Conservation (phyloP, 2,329 filamentous ascomycete genomes). For the Claviceps sp. region DNA sequence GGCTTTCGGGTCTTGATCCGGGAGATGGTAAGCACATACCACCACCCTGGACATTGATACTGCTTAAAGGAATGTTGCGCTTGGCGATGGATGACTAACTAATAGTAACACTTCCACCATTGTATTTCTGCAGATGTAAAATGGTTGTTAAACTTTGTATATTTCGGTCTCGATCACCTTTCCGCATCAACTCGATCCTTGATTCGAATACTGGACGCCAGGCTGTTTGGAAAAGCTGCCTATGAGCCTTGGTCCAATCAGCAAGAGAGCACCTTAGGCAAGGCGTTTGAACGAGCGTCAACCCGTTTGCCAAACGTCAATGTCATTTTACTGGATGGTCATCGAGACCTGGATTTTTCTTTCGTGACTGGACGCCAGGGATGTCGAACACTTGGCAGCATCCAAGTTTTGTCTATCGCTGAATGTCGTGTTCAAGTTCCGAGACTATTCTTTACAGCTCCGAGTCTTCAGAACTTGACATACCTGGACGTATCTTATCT, state of each 20-base stretch:
- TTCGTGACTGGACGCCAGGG: constrained; percentile 16
- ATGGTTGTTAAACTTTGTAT: constrained; percentile 36
- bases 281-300: constrained; percentile 26
- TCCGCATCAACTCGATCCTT: constrained; percentile 27
- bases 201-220: constrained; percentile 34
- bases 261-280: constrained; percentile 19
- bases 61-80: too few relatives aligned
- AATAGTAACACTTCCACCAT: background rate
- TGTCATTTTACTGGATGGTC: constrained; percentile 35
- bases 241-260: constrained; percentile 29
- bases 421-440: constrained; percentile 27
- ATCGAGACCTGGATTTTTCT: constrained; percentile 29
- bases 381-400: constrained; percentile 1
- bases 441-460: constrained; percentile 23
- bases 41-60: background rate
- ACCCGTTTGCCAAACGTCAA: constrained; percentile 28
- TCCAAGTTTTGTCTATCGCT: constrained; percentile 31
- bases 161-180: constrained; percentile 21
- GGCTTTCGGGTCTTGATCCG: constrained; percentile 27
- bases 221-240: constrained; percentile 25
- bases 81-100: background rate
- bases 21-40: constrained; percentile 31
- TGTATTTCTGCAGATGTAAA: constrained; percentile 26
- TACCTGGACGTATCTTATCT: constrained; percentile 40
- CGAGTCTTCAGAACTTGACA: constrained; percentile 26